phyloP scores from a whole-genome alignment of 345 rosid genomes.

The Citrus trifoliata region DNA sequence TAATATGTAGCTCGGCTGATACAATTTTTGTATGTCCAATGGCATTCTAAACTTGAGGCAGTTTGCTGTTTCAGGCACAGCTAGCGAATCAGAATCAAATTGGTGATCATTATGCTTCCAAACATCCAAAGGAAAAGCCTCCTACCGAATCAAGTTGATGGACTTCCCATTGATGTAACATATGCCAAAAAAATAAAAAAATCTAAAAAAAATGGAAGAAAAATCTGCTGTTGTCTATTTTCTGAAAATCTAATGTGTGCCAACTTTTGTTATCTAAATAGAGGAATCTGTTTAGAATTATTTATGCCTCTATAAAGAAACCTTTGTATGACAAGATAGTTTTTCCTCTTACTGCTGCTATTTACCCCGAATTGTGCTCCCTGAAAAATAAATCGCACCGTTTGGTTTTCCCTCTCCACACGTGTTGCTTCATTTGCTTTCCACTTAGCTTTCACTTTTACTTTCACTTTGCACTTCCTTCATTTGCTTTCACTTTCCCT shows the following conservation, averaged over 20 bases:
- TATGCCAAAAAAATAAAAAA: not conserved
- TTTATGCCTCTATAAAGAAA: not conserved
- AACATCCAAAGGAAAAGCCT: slow-evolving; percentile 69
- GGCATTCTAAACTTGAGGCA: not conserved
- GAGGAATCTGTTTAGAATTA: not conserved
- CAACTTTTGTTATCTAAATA: slow-evolving; percentile 5
- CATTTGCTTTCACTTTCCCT: no score
- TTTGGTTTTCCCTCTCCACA: no score
- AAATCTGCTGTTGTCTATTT: not conserved
- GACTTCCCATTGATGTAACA: slow-evolving; percentile 11
- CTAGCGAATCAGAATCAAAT: slow-evolving; percentile 69
- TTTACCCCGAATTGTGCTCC: no score
- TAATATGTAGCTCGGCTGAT: not conserved
- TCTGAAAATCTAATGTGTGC: slow-evolving; percentile 3
- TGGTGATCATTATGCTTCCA: slow-evolving; percentile 60
- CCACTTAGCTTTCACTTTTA: no score
- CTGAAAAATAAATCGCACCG: fast-evolving
- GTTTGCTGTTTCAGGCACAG: slow-evolving; percentile 40
- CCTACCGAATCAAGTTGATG: slow-evolving; percentile 47
- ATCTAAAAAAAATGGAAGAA: not conserved
- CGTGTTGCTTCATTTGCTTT: no score
- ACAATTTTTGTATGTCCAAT: not conserved
- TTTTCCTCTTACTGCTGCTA: no score
- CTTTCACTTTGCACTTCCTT: no score
- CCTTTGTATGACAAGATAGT: not conserved